Evolutionary conservation across 441 rosid genomes (phyloP), one percentile per base, ranked within the genome.

Genomic region (Erysimum cheiri): DNA sequence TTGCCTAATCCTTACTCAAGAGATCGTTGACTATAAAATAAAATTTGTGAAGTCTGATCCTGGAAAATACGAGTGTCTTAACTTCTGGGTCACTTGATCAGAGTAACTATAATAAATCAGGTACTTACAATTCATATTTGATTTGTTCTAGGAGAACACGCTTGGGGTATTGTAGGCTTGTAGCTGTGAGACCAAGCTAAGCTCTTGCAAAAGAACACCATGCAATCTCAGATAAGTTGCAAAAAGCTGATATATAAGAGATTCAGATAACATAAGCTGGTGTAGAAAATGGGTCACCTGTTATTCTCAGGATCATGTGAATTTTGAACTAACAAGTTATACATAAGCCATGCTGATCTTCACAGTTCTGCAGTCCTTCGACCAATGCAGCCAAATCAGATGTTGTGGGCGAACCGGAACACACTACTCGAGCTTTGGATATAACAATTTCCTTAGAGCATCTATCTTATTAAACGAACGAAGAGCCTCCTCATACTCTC

Each of bases 71-170:
- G 50, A 59, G 13, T 36, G 52, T 8, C 46, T 39, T 39, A 15
- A 37, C 14, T 32, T 36, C 13, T 28, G 6, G 24, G 66, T 5
- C 28, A 48, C 17, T 47, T 44, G 46, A 56, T 19, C 14, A 32
- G 7, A 44, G 55, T 32, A 56, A 32, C 17, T 68, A 14, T 9
- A 52, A 26, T 31, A 66, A 67, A 67, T 54, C 32, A 43, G n/a
- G 63, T 55, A 44, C 62, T 55, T 67, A 55, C 43, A 67, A 31
- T 66, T 53, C 29, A 15, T 26, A 11, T 9, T 28, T 53, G 60
- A 52, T 65, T 9, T 50, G 5, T 11, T 53, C n/a, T 7, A 17
- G 41, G 61, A 53, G 40, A 66, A 37, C 12, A 66, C 8, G 9
- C 4, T 53, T 52, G 49, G 39, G 28, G 37, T 9, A 1, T 24